phyloP scores from a whole-genome alignment of 1,284 basidiomycete genomes.

The Cystobasidium slooffiae region DNA sequence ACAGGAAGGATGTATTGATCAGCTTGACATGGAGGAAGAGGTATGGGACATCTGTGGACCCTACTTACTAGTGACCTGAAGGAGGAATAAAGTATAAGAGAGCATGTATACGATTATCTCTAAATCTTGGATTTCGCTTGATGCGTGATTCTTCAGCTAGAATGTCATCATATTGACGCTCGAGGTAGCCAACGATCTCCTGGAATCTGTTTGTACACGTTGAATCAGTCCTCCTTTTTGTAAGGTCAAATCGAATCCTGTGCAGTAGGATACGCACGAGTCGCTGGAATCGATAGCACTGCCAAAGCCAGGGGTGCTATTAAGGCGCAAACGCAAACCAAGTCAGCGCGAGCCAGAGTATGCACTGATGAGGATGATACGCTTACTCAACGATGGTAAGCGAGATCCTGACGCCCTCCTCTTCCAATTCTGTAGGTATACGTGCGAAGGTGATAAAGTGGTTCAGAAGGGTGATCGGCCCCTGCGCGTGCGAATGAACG shows the following conservation, averaged over 20 bases:
- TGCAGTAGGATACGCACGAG: conserved; percentile 14
- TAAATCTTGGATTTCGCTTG: conserved; percentile 99
- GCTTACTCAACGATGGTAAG: conserved; percentile 86
- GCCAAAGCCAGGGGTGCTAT: conserved; percentile 83
- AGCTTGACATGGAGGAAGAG: neutral
- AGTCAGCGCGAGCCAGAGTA: neutral
- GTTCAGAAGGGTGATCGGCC: neutral
- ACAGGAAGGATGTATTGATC: conserved; percentile 1
- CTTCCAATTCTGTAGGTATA: conserved; percentile 78
- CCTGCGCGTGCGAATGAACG: neutral
- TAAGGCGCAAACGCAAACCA: neutral
- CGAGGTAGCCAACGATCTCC: conserved; percentile 95
- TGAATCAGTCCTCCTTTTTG: neutral
- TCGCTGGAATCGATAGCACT: conserved; percentile 42
- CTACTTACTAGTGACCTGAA: conserved; percentile 73
- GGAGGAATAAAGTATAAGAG: conserved; percentile 98
- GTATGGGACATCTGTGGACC: neutral
- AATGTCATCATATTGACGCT: conserved; percentile 99
- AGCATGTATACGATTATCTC: conserved; percentile 92
- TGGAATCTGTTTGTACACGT: conserved; percentile 69
- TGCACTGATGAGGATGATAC: neutral
- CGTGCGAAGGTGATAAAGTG: neutral
- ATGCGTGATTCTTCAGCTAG: conserved; percentile 98
- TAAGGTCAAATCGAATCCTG: neutral
- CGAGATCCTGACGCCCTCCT: conserved; percentile 97